These are phyloP conservation scores for Pythium chondricola DNA, from an alignment of 352 stramenopile species.

Conservation along the genomic window DNA sequence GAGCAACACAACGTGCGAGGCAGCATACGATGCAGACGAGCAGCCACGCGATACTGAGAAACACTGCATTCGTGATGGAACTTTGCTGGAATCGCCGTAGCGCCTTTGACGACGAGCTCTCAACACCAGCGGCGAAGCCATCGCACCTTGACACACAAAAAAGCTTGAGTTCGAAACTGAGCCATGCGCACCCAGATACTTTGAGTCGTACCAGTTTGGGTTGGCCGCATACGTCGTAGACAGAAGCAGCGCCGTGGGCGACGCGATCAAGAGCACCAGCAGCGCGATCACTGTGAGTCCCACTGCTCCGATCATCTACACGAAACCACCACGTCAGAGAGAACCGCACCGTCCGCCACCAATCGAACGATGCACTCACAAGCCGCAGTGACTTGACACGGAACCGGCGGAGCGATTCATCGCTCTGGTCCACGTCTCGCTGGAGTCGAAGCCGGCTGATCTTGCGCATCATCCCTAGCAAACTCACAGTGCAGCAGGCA, in stretches of 20 bases:
- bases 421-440: background rate
- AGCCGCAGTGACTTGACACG: conserved; percentile 4
- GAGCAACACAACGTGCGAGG: background rate
- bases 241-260: conserved; percentile 37
- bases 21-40: conserved; percentile 41
- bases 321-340: too few species aligned
- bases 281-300: conserved; percentile 24
- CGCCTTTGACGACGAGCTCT: too few species aligned
- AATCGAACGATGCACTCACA: background rate
- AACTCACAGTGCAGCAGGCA: conserved; percentile 29
- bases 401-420: conserved; percentile 5
- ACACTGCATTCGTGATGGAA: conserved; percentile 29
- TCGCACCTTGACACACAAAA: background rate
- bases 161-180: too few species aligned
- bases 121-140: background rate
- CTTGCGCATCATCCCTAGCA: conserved; percentile 44
- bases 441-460: conserved; percentile 26
- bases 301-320: too few species aligned
- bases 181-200: background rate
- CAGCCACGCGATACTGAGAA: conserved; percentile 45
- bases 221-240: conserved; percentile 29
- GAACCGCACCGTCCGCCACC: background rate
- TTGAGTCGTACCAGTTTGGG: conserved; percentile 27
- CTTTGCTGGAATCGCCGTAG: conserved; percentile 8
- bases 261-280: conserved; percentile 32